Percentiles rank a stretch among this genome's conserved stretches.
Conservation (phyloP, 1,139 yeast species). For the Citeromyces siamensis region DNA sequence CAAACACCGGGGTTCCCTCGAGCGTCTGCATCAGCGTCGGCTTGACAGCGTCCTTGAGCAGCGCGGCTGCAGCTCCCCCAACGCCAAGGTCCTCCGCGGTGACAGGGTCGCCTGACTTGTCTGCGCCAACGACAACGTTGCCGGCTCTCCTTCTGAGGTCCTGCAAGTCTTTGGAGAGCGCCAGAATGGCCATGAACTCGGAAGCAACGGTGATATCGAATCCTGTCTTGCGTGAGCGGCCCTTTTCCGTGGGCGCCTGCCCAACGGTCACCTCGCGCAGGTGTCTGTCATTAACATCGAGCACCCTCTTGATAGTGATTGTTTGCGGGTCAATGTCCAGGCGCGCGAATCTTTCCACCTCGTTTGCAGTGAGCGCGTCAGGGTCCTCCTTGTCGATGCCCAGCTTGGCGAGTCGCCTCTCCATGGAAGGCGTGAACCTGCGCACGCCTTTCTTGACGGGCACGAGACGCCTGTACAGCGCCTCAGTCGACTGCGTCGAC, state of each 20-base stretch:
- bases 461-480: constrained; percentile 76
- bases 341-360: constrained; percentile 63
- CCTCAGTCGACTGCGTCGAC: constrained; percentile 80
- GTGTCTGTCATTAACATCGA: constrained; percentile 91
- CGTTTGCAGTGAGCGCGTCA: constrained; percentile 70
- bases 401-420: constrained; percentile 63
- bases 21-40: constrained; percentile 97
- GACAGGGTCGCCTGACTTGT: constrained; percentile 73
- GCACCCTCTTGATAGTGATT: constrained; percentile 94
- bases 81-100: constrained; percentile 96
- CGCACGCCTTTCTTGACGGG: constrained; percentile 81
- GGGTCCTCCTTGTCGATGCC: constrained; percentile 80
- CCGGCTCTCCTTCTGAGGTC: constrained; percentile 92
- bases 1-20: constrained; percentile 97
- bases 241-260: constrained; percentile 91
- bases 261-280: constrained; percentile 88
- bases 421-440: constrained; percentile 68
- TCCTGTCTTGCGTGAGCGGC: constrained; percentile 80
- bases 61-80: constrained; percentile 95
- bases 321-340: constrained; percentile 90
- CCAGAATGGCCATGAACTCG: constrained; percentile 96
- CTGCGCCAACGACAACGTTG: constrained; percentile 79
- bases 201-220: constrained; percentile 96
- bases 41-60: constrained; percentile 92
- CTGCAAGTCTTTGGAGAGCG: constrained; percentile 68